These are phyloP conservation scores for Scutellaria barbata DNA, from an alignment of 257 asterid species.

Conservation along the genomic window DNA sequence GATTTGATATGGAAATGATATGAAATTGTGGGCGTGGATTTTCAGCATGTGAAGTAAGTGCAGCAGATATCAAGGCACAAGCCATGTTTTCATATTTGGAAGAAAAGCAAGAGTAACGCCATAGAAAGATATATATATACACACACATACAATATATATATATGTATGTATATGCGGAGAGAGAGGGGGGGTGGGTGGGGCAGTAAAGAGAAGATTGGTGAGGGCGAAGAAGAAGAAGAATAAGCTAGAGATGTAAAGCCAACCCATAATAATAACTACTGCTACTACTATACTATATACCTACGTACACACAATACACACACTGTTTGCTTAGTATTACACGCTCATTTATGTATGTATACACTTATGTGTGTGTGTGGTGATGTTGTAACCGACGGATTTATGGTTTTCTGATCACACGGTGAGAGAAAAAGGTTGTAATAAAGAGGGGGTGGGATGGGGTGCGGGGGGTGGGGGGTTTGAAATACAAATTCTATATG, in stretches of 20 bases:
- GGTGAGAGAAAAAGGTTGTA: conserved; percentile 44
- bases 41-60: conserved; percentile 36
- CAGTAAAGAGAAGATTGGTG: conserved; percentile 49
- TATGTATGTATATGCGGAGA: conserved; percentile 11
- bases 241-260: conserved; percentile 34
- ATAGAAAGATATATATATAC: neutral
- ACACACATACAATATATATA: conserved; percentile 27
- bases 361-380: conserved; percentile 8
- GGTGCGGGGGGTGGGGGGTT: conserved; percentile 19
- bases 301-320: conserved; percentile 41
- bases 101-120: conserved; percentile 49
- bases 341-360: neutral
- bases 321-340: conserved; percentile 18
- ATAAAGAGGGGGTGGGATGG: conserved; percentile 36
- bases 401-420: conserved; percentile 52
- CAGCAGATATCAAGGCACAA: conserved; percentile 52
- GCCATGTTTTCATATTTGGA: conserved; percentile 50
- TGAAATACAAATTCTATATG: conserved; percentile 18
- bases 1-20: conserved; percentile 44
- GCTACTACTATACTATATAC: conserved; percentile 24
- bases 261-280: conserved; percentile 43
- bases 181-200: conserved; percentile 28
- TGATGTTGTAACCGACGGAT: conserved; percentile 62
- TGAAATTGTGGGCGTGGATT: conserved; percentile 31
- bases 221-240: conserved; percentile 16